Evolutionary conservation across 2,329 filamentous ascomycete genomes (phyloP).

Genomic region (Sclerotinia nivalis): DNA sequence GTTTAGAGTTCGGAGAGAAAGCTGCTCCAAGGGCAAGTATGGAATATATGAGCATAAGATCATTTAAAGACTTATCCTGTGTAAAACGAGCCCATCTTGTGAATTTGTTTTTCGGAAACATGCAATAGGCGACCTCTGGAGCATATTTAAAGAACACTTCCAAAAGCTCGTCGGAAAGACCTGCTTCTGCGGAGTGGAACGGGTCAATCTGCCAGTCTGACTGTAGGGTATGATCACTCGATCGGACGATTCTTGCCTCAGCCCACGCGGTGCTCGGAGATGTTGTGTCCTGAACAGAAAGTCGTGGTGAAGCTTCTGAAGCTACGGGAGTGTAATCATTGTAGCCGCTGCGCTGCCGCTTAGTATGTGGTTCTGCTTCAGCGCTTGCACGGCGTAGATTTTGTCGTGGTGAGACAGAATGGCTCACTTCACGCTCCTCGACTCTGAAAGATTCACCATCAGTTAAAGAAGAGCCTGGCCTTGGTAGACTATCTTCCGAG

Average conservation of each 20-base stretch:
- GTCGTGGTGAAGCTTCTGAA: conserved; percentile 38
- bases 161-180: conserved; percentile 52
- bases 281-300: conserved; percentile 30
- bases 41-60: conserved; percentile 61
- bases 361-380: conserved; percentile 37
- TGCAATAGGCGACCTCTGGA: conserved; percentile 54
- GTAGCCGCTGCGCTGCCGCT: conserved; percentile 39
- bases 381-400: conserved; percentile 34
- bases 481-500: conserved; percentile 35
- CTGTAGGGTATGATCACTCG: conserved; percentile 29
- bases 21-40: conserved; percentile 58
- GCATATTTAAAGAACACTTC: conserved; percentile 59
- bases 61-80: conserved; percentile 50
- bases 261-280: conserved; percentile 33
- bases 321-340: conserved; percentile 39
- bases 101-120: conserved; percentile 57
- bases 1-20: conserved; percentile 52
- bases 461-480: conserved; percentile 37
- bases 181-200: conserved; percentile 48
- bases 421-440: conserved; percentile 36
- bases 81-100: conserved; percentile 53
- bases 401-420: conserved; percentile 37
- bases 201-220: conserved; percentile 49
- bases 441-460: conserved; percentile 37
- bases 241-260: conserved; percentile 27